Evolutionary conservation across 1,139 yeast genomes (phyloP).

Genomic region (Cylindricascospora bacillispora): DNA sequence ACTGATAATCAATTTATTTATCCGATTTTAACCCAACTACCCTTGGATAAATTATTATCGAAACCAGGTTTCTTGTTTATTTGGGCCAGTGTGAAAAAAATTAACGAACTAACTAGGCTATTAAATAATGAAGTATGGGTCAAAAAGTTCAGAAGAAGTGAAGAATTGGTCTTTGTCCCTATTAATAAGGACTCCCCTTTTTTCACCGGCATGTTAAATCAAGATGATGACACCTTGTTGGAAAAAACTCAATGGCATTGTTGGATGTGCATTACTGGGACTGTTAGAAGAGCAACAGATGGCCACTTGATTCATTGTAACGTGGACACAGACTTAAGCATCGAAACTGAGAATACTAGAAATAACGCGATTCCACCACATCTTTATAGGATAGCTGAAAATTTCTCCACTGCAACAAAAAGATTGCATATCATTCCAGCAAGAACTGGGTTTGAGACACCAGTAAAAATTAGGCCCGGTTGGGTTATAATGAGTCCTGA

Average conservation of each 20-base stretch:
- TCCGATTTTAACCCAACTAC: constrained; percentile 48
- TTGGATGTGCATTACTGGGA: constrained; percentile 95
- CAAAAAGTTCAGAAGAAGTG: constrained; percentile 74
- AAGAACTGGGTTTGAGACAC: constrained; percentile 44
- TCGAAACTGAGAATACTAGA: constrained; percentile 33
- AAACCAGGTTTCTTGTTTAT: constrained; percentile 77
- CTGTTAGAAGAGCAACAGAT: constrained; percentile 77
- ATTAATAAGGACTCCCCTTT: constrained; percentile 46
- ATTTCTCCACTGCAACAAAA: constrained; percentile 70
- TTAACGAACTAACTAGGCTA: constrained; percentile 46
- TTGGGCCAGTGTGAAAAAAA: constrained; percentile 73
- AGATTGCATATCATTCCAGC: constrained; percentile 77
- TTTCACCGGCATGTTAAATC: constrained; percentile 37
- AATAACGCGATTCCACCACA: constrained; percentile 56
- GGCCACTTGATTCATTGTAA: constrained; percentile 81
- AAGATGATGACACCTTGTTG: constrained; percentile 33
- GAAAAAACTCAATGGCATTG: constrained; percentile 78
- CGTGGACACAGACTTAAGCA: constrained; percentile 74
- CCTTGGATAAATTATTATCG: constrained; percentile 60
- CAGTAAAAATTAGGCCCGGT: constrained; percentile 66
- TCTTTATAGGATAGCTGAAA: constrained; percentile 77
- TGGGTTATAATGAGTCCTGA: constrained; percentile 92
- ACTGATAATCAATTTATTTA: constrained; percentile 56
- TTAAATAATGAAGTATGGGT: constrained; percentile 49
- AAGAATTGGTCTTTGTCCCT: constrained; percentile 65